Conservation (phyloP, 1,284 basidiomycete species). For the Microbotryum intermedium region DNA sequence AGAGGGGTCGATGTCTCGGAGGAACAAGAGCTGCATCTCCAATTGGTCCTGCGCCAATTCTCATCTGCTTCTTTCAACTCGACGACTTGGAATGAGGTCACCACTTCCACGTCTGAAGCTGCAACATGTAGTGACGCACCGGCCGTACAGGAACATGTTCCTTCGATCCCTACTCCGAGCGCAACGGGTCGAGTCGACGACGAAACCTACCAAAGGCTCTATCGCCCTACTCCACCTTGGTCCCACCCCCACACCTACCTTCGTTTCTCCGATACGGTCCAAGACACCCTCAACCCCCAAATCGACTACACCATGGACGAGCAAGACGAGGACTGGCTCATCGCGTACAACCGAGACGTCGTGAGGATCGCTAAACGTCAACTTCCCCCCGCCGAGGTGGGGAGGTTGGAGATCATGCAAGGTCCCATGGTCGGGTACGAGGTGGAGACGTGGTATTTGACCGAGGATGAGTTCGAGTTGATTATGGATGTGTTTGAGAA, state of each 20-base stretch:
- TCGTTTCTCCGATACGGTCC: neutral
- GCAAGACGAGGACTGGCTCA: neutral
- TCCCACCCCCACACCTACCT: neutral
- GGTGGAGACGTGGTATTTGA: neutral
- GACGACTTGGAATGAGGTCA: no score
- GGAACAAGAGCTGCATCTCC: no score
- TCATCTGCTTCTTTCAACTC: no score
- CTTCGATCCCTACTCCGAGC: no score
- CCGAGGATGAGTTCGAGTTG: neutral
- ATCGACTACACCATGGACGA: conserved; percentile 1
- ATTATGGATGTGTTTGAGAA: conserved; percentile 1
- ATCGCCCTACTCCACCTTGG: neutral
- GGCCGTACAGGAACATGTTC: no score
- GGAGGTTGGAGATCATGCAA: neutral
- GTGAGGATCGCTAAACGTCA: neutral
- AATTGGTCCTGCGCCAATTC: no score
- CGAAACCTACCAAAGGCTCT: neutral
- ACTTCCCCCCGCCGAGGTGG: neutral
- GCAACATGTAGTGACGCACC: no score
- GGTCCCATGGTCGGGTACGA: neutral
- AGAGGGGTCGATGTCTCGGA: no score
- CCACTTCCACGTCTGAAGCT: no score
- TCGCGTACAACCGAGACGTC: neutral
- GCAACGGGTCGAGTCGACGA: neutral
- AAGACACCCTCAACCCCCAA: neutral